Base-by-base conservation (phyloP, 805 yeast genomes). In the Sugiyamaella valdiviana region DNA sequence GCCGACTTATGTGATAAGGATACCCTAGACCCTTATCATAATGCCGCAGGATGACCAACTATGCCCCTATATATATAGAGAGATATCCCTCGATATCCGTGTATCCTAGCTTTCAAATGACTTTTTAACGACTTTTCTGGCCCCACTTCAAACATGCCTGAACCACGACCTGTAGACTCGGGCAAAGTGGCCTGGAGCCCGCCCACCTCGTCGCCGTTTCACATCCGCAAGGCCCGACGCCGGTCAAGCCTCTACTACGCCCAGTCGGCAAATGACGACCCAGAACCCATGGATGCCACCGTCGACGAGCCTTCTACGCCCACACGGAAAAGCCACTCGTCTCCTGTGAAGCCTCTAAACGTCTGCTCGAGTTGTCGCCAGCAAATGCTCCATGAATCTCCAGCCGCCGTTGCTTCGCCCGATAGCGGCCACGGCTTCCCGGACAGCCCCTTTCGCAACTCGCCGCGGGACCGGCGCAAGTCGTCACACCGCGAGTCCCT, bases 401-500 rank as follows among this genome's bases (percentile, higher is more conserved):
- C 36, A 23, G 21, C n/a, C 10, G 22, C 26, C 10, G 44, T 23
- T 10, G 24, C 44, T 6, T 16, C 22, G 21, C 43, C 43, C 32
- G 32, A 45, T 24, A 42, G 43, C 32, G 19, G 14, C 9, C 26
- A 17, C 42, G 16, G 10, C 50, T 14, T 42, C 46, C 19, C 37
- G 35, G 14, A 17, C 36, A 20, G n/a, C 22, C 4, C 17, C 22
- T 5, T 26, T 14, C 19, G 16, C 3, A 12, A 24, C n/a, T 24
- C 36, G 29, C 17, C 35, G 23, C 36, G 44, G n/a, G 36, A 23
- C 20, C 44, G 57, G 10, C 45, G 53, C 20, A 44, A 46, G 35
- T 55, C 55, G 14, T 47, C 57, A 19, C 57, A 51, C 36, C 22
- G 52, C 10, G 60, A 57, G 45, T 47, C 63, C 3, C 49, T 64